Conservation (phyloP, 495 filamentous ascomycete species). For the Penicillium paxilli region DNA sequence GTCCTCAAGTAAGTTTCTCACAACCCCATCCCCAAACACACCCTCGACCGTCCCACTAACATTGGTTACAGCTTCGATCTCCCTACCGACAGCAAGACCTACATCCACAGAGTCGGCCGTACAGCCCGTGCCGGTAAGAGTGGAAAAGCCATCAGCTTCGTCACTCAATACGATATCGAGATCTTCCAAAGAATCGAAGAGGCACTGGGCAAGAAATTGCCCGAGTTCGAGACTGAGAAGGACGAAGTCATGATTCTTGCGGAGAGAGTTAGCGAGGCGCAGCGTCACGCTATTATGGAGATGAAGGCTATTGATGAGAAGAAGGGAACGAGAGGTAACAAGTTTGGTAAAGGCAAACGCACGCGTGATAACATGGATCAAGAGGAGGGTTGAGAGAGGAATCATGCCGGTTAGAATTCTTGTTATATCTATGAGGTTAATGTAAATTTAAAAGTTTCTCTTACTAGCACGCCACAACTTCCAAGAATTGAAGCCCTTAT, state of each 20-base stretch:
- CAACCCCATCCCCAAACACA: slow-evolving; percentile 26
- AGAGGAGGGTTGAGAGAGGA: slow-evolving; percentile 60
- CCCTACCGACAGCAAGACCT: slow-evolving; percentile 75
- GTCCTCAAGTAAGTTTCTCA: slow-evolving; percentile 88
- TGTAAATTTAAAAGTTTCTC: slow-evolving; percentile 1
- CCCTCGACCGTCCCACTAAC: neutral
- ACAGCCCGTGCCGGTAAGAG: slow-evolving; percentile 88
- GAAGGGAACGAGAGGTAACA: slow-evolving; percentile 62
- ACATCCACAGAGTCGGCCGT: slow-evolving; percentile 91
- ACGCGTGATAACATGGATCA: slow-evolving; percentile 79
- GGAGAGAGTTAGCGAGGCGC: slow-evolving; percentile 78
- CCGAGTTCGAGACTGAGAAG: slow-evolving; percentile 65
- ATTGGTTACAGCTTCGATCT: neutral
- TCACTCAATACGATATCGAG: slow-evolving; percentile 83
- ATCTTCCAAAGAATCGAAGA: slow-evolving; percentile 67
- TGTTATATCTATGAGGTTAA: neutral
- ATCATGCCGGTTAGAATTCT: neutral
- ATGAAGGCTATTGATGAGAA: slow-evolving; percentile 85
- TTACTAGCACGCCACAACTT: too few relatives aligned
- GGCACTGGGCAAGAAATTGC: slow-evolving; percentile 73
- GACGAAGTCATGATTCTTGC: slow-evolving; percentile 88
- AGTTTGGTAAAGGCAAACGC: slow-evolving; percentile 61
- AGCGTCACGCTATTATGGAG: slow-evolving; percentile 74
- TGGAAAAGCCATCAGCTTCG: slow-evolving; percentile 77
- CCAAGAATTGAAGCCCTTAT: too few relatives aligned